Base-by-base conservation (phyloP, 352 stramenopile genomes). In the Peronospora farinosa region DNA sequence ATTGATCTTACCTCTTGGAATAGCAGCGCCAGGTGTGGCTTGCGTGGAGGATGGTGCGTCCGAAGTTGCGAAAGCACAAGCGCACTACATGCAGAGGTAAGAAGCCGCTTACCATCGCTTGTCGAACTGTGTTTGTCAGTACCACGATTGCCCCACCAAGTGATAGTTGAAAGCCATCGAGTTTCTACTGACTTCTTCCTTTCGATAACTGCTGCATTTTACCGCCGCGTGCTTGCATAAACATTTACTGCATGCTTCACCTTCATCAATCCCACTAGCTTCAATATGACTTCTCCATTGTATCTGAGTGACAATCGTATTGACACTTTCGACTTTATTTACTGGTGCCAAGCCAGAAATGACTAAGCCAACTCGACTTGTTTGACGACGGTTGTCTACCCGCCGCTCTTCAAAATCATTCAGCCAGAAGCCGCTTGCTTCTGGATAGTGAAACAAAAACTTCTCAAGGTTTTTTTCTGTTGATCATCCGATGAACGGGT, bases 261-360 rank as follows among this genome's bases (percentile, higher is more conserved):
- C n/a, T n/a, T n/a, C 21, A 23, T 23, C 21, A 23, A 23, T 23
- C 21, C 4, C 21, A 23, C 21, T 23, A 95, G 69, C 44, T 82
- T 84, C 12, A 95, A 37, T 15, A 96, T 23, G 21, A 54, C 32
- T 88, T 60, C 7, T 95, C 83, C 81, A 95, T 94, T 4, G 76
- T 79, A 12, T 78, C 40, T 2, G 84, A 93, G 0, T 58, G 33
- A 36, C 69, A 72, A 7, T 58, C 46, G 37, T 80, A 43, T 30
- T 77, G 68, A 6, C 50, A 47, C 43, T 90, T 85, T 16, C 31
- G 65, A 63, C 21, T 69, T 92, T 65, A 15, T 67, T 46, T 7
- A 74, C 40, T 21, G 47, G 63, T 23, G 16, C 0, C n/a, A 32
- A 37, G 3, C 41, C 38, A 6, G 46, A 41, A 3, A 42, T 7